Base-by-base conservation (phyloP, 208 protist genomes). In the Trypanosomatidae sp. region DNA sequence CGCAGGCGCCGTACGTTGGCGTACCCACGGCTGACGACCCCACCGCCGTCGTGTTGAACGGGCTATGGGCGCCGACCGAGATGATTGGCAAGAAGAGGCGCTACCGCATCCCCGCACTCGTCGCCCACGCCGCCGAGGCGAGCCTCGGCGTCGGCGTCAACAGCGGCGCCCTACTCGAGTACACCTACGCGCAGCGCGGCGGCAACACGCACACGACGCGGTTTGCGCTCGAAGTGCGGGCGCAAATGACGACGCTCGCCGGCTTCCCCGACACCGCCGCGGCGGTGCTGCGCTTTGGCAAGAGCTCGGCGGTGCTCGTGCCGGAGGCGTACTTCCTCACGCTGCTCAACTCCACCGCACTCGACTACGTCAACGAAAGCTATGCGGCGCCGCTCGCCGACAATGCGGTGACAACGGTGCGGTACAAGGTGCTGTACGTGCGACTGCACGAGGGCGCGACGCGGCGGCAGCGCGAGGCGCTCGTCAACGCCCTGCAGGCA, bases 401-500 rank as follows among this genome's bases (percentile, higher is more conserved):
- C 0, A 37, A 26, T 13, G 52, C 63, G 2, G 47, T 79, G 6
- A 58, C 27, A 8, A 53, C 73, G 43, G 39, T 83, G 43, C 46
- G 42, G n/a, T 55, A 89, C 44, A 20, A 57, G 18, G 64, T 52
- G 40, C 25, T 96, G 5, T 77, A 89, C 43, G 43, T 97, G n/a
- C 62, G 51, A 27, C 47, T 96, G 2, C 61, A 64, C 13, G 21
- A 37, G 19, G 43, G 47, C 0, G 27, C 73, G 20, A 73, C 49
- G 7, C 44, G 37, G 26, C 48, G 30, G 6, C 27, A 90, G 6
- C 52, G 74, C 0, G 70, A 86, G 28, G 21, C 41, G 11, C 56
- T 96, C 45, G 59, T 95, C n/a, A 96, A 97, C 59, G 56, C 53
- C 1, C 40, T 96, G 18, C 74, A 77, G 56, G 62, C 80, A 1